Base-by-base conservation (phyloP, 768 basidiomycete genomes). In the Mycena indigotica region DNA sequence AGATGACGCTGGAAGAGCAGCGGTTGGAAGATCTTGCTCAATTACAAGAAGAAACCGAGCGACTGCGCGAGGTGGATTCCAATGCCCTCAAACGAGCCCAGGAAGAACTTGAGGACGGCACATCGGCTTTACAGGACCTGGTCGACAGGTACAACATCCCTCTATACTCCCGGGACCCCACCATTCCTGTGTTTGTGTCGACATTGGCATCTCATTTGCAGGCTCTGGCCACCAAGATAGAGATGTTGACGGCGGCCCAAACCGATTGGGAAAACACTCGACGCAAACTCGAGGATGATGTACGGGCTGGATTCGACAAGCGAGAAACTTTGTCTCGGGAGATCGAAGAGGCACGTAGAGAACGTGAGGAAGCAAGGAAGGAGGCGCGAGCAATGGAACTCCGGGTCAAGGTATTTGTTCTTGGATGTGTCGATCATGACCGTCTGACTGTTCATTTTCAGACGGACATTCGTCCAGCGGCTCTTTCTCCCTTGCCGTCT, bases 121-220 rank as follows among this genome's bases (percentile, higher is more conserved):
- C 80, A 10, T 74, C 75, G 4, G 71, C 77, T 15, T 65, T 91
- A 28, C 79, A 77, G 49, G 66, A 58, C 4, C 71, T 92, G 60
- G 77, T 87, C 57, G 80, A 81, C 62, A 75, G 76, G 30, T 82
- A 88, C 65, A 78, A 77, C 16, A 77, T 91, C 62, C 77, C 78
- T n/a, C 70, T 84, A 21, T 80, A 76, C 58, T 77, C 81, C 16
- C 73, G 77, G 51, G 84, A 86, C 56, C 59, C 73, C 21, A 80
- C 84, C 21, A 56, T 86, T 30, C 75, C 77, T 46, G 80, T 76
- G 48, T 68, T 87, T 1, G 62, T 85, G 52, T 67, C 72, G 13
- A 78, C 84, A 16, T 68, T 88, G 35, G 75, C 74, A 1, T 65
- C 74, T 29, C 86, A 89, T 69, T 62, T 89, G 29, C 77, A 77